Evolutionary conservation across 139 green algal species (phyloP).

Genomic region (Closterium sp.): DNA sequence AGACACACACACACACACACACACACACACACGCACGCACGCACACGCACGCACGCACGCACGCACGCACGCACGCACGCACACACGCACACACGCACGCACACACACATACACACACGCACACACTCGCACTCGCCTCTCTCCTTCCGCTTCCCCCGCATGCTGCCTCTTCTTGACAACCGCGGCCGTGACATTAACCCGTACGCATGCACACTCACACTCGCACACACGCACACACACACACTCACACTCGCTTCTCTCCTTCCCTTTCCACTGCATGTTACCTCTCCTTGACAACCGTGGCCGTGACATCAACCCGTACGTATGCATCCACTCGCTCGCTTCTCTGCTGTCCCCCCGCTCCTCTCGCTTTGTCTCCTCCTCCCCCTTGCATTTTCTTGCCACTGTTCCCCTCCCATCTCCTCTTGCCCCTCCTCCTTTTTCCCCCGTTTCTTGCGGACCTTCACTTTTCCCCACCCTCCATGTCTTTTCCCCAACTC

Average conservation of each 20-base stretch:
- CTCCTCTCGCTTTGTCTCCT: too few relatives aligned
- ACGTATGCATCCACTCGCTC: not conserved
- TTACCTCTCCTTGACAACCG: slow-evolving; percentile 35
- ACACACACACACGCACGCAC: not conserved
- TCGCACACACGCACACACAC: not conserved
- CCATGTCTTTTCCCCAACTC: too few relatives aligned
- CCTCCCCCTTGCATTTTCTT: too few relatives aligned
- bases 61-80: not conserved
- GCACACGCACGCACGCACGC: not conserved
- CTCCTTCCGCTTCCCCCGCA: too few relatives aligned
- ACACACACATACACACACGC: not conserved
- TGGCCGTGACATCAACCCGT: slow-evolving; percentile 29
- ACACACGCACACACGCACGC: not conserved
- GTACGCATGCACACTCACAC: too few relatives aligned
- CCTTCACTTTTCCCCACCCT: too few relatives aligned
- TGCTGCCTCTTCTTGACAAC: too few relatives aligned
- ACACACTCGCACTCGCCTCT: not conserved
- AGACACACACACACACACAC: not conserved
- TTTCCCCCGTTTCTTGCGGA: too few relatives aligned
- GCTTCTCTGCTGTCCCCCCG: too few relatives aligned
- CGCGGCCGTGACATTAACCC: too few relatives aligned
- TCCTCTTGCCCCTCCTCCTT: too few relatives aligned
- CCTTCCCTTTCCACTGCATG: not conserved
- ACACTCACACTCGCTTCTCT: not conserved
- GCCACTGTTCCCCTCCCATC: too few relatives aligned